Percentiles rank a stretch among this genome's conserved stretches.
Conservation (phyloP, 106 monocot genomes). For the Dioscorea zingiberensis region DNA sequence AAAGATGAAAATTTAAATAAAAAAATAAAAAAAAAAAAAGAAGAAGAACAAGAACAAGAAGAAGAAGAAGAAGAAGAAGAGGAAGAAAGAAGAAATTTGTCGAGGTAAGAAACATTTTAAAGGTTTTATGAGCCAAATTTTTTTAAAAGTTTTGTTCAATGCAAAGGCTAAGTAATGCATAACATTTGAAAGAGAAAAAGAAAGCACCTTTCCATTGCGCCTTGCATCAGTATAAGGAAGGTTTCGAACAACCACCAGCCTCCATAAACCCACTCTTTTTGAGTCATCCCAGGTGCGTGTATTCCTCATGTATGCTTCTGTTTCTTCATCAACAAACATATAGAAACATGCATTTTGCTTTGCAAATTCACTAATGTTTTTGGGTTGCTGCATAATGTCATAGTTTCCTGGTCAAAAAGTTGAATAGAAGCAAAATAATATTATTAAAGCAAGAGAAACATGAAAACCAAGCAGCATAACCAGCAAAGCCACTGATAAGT, state of each 20-base stretch:
- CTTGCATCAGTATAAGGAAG: conserved; percentile 50
- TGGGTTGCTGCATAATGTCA: conserved; percentile 91
- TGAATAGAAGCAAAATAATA: conserved; percentile 6
- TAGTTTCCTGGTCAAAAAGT: conserved; percentile 68
- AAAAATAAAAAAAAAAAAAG: no score
- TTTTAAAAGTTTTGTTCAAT: no score
- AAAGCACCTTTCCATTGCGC: conserved; percentile 50
- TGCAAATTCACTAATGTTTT: conserved; percentile 62
- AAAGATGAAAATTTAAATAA: no score
- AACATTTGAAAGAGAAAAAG: background rate
- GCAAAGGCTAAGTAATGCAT: no score
- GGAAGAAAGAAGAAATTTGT: no score
- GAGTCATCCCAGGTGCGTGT: conserved; percentile 11
- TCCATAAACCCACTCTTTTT: conserved; percentile 47
- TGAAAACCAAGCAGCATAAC: background rate
- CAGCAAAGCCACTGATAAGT: background rate
- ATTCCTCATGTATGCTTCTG: conserved; percentile 55
- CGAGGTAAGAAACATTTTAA: no score
- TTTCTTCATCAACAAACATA: conserved; percentile 96
- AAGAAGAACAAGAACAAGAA: no score
- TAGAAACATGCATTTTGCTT: conserved; percentile 66
- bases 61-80: no score
- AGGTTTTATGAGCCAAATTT: no score
- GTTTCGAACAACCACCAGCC: conserved; percentile 37
- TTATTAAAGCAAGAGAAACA: background rate